Base-by-base conservation (phyloP, 1,284 basidiomycete species). In the Phlebopus sp. region DNA sequence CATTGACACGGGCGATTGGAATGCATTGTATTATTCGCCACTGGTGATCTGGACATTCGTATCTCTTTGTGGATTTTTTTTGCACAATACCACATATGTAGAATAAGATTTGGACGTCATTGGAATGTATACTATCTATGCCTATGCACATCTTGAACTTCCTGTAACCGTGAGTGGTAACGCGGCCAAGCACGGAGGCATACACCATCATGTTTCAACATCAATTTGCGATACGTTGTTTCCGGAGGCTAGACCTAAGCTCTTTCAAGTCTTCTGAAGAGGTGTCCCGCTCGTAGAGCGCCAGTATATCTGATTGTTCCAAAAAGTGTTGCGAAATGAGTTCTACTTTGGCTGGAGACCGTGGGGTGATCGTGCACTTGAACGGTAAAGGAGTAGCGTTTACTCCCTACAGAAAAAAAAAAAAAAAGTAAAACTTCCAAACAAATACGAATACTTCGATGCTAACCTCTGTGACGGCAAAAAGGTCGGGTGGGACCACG, bases 301-400 rank as follows among this genome's bases (percentile, higher is more conserved):
- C 11, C 23, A 40, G 13, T 40, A 40, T n/a, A 19, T 29, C 15
- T 8, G 38, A 40, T 27, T 40, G 38, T 25, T 40, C 38, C 38
- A 40, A n/a, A 15, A 40, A 40, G 21, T 25, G 4, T 14, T 40
- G 38, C 9, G 4, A 7, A 23, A 40, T 40, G 21, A 40, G 19
- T 25, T 23, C 23, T 15, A 11, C 13, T 40, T 40, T 40, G 23
- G 21, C 41, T 17, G 29, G 13, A 19, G 41, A 43, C 5, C 41
- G 41, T 19, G 41, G 41, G 1, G 14, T 43, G n/a, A 43, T 43
- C 13, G 41, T 32, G 30, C 41, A 43, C 19, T 43, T 43, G 41
- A 43, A 43, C 15, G 41, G 41, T 29, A 40, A 29, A 6, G 38
- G 38, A 5, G 38, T 40, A 13, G 38, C 38, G 23, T 40, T 40